Percentiles rank a stretch among this genome's conserved stretches.
Evolutionary conservation across 2,329 filamentous ascomycete genomes (phyloP).

Genomic region (Colletotrichum neosansevieriae): DNA sequence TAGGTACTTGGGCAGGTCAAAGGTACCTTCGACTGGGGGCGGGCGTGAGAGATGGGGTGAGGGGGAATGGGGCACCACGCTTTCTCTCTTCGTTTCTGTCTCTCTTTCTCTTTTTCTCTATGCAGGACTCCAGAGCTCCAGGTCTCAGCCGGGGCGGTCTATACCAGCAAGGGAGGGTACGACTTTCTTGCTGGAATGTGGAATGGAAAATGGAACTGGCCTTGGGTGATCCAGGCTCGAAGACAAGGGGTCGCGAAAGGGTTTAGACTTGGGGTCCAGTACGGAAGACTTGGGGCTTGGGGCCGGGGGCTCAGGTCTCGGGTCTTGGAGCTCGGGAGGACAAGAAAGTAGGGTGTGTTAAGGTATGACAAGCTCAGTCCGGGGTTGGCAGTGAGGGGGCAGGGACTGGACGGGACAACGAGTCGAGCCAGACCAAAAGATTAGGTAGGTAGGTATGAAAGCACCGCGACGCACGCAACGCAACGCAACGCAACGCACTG

Average conservation of each 20-base stretch:
- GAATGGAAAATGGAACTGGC: slow-evolving; percentile 13
- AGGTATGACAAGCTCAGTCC: slow-evolving; percentile 20
- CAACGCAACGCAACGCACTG: slow-evolving; percentile 9
- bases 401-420: slow-evolving; percentile 4
- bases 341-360: slow-evolving; percentile 2
- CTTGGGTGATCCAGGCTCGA: slow-evolving; percentile 15
- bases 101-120: not conserved
- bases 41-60: slow-evolving; percentile 16
- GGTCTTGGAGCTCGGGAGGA: too few relatives aligned
- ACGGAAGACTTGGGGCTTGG: slow-evolving; percentile 7
- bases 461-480: slow-evolving; percentile 7
- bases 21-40: slow-evolving; percentile 20
- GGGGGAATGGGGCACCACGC: slow-evolving; percentile 8
- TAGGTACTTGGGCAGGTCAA: slow-evolving; percentile 6
- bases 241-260: slow-evolving; percentile 5
- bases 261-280: not conserved
- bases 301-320: not conserved
- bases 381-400: slow-evolving; percentile 16
- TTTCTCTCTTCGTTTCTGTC: not conserved
- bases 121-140: not conserved
- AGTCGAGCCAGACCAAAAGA: not conserved
- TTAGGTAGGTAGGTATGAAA: not conserved
- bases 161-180: slow-evolving; percentile 7
- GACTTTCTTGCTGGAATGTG: slow-evolving; percentile 4
- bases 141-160: not conserved